Evolutionary conservation across 2,329 filamentous ascomycete species (phyloP).

Genomic region (Capronia epimyces): DNA sequence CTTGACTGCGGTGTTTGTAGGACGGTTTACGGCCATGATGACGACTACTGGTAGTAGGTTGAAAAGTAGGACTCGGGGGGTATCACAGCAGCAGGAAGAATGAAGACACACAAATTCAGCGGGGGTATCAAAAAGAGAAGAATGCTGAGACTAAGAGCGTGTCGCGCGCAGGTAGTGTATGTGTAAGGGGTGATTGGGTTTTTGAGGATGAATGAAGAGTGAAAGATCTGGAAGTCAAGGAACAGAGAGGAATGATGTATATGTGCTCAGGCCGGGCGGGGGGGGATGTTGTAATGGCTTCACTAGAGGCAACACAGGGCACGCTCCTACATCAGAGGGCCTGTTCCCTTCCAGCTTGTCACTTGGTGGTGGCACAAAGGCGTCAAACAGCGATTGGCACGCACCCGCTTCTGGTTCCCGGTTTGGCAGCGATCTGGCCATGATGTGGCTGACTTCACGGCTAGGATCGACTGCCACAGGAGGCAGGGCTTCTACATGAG

Average conservation of each 20-base stretch:
- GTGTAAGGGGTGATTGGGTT: background rate
- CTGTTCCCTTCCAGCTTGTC: background rate
- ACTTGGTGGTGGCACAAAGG: constrained; percentile 6
- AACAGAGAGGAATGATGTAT: constrained; percentile 13
- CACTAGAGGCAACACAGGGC: constrained; percentile 6
- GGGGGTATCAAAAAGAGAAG: constrained; percentile 16
- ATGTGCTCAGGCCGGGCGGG: constrained; percentile 6
- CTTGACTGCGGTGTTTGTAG: constrained; percentile 67
- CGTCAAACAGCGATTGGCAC: constrained; percentile 2
- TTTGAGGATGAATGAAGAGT: background rate
- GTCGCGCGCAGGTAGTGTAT: background rate
- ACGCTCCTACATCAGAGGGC: constrained; percentile 1
- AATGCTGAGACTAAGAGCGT: background rate
- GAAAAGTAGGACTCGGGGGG: constrained; percentile 9
- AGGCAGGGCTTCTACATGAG: background rate
- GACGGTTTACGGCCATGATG: constrained; percentile 58
- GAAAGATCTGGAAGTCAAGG: background rate
- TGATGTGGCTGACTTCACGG: background rate
- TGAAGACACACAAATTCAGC: constrained; percentile 10
- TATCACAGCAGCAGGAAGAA: constrained; percentile 16
- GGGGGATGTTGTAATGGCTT: constrained; percentile 9
- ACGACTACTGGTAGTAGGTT: background rate
- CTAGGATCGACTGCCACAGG: background rate
- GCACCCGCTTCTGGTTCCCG: constrained; percentile 8
- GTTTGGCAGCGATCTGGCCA: constrained; percentile 7